A percentile compares a stretch with the other conserved stretches of the same genome.
Evolutionary conservation across 495 filamentous ascomycete genomes (phyloP).

Genomic region (Tuber borchii): DNA sequence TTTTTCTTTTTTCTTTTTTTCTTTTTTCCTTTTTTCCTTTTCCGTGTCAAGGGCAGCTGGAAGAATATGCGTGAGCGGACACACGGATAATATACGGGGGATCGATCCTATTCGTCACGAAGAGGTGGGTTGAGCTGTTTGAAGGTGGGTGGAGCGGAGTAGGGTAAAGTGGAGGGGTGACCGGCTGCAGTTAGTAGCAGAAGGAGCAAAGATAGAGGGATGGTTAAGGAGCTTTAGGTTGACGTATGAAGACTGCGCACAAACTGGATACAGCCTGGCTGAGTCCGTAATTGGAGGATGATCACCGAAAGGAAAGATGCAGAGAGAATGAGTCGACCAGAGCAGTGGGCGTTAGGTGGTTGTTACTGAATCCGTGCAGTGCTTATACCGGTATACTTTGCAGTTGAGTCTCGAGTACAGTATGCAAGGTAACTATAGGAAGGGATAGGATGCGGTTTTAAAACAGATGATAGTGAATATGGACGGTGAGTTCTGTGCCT

Average conservation of each 20-base stretch:
- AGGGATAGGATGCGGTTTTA: background rate
- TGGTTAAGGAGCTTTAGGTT: background rate
- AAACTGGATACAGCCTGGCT: background rate
- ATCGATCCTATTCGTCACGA: constrained; percentile 1
- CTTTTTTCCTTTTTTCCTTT: background rate
- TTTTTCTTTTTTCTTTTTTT: background rate
- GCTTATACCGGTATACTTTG: background rate
- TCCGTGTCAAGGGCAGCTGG: background rate
- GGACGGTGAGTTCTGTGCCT: background rate
- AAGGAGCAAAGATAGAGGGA: background rate
- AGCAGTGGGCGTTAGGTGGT: background rate
- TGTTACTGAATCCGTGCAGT: background rate
- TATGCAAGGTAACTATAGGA: background rate
- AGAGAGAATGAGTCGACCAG: background rate
- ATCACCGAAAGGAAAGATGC: background rate
- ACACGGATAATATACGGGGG: background rate
- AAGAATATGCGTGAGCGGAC: background rate
- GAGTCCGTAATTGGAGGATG: background rate
- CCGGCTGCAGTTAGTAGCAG: background rate
- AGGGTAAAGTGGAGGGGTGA: constrained; percentile 7
- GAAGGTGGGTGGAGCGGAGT: constrained; percentile 6
- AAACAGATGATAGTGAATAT: background rate
- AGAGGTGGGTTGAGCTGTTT: constrained; percentile 6
- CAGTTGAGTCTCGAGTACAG: background rate
- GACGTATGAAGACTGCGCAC: background rate